Conservation (phyloP, 192 early-diverging fungal genomes). For the Coemansia sp. region DNA sequence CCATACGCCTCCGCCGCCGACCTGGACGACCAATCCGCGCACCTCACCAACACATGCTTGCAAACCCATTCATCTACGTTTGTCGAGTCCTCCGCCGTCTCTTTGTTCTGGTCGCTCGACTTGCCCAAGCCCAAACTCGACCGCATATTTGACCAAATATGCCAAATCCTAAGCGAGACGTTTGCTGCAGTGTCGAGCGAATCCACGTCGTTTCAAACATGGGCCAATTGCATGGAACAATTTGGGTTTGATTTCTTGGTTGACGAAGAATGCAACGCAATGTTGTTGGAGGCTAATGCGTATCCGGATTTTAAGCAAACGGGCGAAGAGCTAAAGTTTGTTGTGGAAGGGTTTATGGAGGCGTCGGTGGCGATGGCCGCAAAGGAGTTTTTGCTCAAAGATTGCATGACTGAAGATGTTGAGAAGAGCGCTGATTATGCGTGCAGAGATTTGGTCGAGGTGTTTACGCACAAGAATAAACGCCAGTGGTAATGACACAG, state of each 20-base stretch:
- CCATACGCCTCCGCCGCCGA: conserved; percentile 45
- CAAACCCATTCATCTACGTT: conserved; percentile 54
- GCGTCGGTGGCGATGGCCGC: conserved; percentile 52
- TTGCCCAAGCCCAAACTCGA: conserved; percentile 44
- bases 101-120: conserved; percentile 58
- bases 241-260: conserved; percentile 69
- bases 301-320: conserved; percentile 73
- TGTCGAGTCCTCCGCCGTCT: conserved; percentile 55
- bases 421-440: conserved; percentile 19
- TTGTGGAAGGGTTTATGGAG: conserved; percentile 61
- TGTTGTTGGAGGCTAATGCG: conserved; percentile 64
- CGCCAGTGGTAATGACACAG: conserved; percentile 21
- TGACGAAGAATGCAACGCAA: conserved; percentile 52
- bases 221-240: conserved; percentile 62
- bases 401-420: conserved; percentile 1
- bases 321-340: conserved; percentile 49
- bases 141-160: conserved; percentile 57
- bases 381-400: conserved; percentile 21
- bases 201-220: conserved; percentile 62
- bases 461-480: conserved; percentile 34
- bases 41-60: conserved; percentile 67
- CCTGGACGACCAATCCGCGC: conserved; percentile 52
- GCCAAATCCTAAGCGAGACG: conserved; percentile 53
- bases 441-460: conserved; percentile 27
- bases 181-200: conserved; percentile 62